Evolutionary conservation across 306 rosid genomes (phyloP).

Genomic region (Cyclanthera cordifolia): DNA sequence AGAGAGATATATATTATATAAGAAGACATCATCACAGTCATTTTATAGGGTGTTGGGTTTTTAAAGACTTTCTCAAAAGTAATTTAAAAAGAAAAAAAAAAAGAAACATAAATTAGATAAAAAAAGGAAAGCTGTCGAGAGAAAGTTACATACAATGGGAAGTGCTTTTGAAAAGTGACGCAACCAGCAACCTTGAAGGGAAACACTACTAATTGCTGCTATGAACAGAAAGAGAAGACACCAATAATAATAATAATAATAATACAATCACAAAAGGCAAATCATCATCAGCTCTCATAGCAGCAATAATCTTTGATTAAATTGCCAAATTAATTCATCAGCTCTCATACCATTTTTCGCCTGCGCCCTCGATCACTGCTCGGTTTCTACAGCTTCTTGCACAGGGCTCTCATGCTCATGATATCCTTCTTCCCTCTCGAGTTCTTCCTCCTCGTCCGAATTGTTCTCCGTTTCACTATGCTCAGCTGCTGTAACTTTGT

Average conservation of each 20-base stretch:
- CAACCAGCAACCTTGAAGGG: slow-evolving; percentile 8
- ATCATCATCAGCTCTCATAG: no score
- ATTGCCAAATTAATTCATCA: slow-evolving; percentile 23
- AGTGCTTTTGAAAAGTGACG: background rate
- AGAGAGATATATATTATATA: no score
- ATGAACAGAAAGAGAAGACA: background rate
- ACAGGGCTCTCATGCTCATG: slow-evolving; percentile 17
- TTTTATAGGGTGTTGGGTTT: background rate
- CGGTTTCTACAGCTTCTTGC: slow-evolving; percentile 33
- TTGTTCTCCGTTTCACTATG: slow-evolving; percentile 25
- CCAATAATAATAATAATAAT: background rate
- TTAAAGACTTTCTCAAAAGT: background rate
- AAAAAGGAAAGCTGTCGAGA: background rate
- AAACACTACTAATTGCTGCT: slow-evolving; percentile 13
- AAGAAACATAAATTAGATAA: slow-evolving; percentile 11
- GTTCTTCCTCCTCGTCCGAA: slow-evolving; percentile 23
- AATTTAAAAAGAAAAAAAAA: background rate
- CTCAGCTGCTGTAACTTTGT: slow-evolving; percentile 23
- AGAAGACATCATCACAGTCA: background rate
- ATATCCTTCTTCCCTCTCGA: slow-evolving; percentile 37
- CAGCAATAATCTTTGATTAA: background rate
- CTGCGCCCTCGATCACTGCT: slow-evolving; percentile 26
- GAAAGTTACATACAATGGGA: slow-evolving; percentile 4
- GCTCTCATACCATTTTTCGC: slow-evolving; percentile 26
- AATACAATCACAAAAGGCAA: slow-evolving; percentile 8